Conservation (phyloP, 2,329 filamentous ascomycete species). For the Xenoacremonium recifei region DNA sequence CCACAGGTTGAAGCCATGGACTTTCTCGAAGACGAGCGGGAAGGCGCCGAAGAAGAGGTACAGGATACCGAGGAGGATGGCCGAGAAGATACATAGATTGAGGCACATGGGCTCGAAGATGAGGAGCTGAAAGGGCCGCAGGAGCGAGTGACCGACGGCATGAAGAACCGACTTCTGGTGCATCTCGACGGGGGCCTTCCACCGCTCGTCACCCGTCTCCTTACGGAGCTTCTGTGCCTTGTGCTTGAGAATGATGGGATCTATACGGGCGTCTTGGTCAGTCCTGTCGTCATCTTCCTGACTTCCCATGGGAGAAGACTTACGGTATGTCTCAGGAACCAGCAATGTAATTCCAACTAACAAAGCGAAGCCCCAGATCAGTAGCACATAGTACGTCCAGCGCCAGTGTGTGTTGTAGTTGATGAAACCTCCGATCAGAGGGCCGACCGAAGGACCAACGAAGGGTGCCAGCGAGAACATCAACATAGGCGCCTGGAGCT, state of each 20-base stretch:
- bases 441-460: conserved; percentile 58
- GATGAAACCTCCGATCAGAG: conserved; percentile 74
- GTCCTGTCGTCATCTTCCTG: neutral
- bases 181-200: conserved; percentile 75
- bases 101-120: conserved; percentile 83
- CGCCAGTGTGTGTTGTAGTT: conserved; percentile 73
- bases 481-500: conserved; percentile 80
- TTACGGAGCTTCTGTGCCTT: conserved; percentile 70
- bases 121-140: conserved; percentile 77
- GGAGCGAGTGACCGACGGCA: conserved; percentile 58
- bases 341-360: conserved; percentile 64
- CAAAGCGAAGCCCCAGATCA: conserved; percentile 75
- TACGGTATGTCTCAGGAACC: conserved; percentile 85
- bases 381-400: conserved; percentile 80
- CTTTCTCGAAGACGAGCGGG: conserved; percentile 70
- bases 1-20: conserved; percentile 76
- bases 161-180: conserved; percentile 62
- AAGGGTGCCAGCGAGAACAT: conserved; percentile 69
- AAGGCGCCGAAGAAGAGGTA: conserved; percentile 94
- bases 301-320: conserved; percentile 23
- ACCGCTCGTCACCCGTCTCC: conserved; percentile 75
- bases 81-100: conserved; percentile 77
- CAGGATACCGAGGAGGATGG: conserved; percentile 80
- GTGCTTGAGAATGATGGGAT: conserved; percentile 66
- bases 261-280: conserved; percentile 28